Evolutionary conservation across 192 early-diverging fungal genomes (phyloP).

Genomic region (Coemansia aciculifera): DNA sequence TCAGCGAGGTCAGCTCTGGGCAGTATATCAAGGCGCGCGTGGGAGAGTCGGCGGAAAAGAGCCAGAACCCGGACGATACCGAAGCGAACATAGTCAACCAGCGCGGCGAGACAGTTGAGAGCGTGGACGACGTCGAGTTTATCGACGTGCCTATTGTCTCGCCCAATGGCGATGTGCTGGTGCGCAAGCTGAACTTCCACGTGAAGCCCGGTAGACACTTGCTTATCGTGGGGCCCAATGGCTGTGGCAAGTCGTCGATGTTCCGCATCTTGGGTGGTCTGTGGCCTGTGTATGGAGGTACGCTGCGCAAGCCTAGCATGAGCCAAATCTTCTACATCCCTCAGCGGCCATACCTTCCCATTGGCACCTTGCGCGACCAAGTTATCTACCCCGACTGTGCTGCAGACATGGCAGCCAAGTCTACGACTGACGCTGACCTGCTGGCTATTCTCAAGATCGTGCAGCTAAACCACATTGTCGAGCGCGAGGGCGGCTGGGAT

Average conservation of each 20-base stretch:
- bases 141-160: constrained; percentile 89
- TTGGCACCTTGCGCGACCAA: constrained; percentile 95
- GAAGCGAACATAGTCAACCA: constrained; percentile 55
- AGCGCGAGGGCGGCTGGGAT: constrained; percentile 90
- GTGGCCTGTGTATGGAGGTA: constrained; percentile 93
- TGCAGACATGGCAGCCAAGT: constrained; percentile 71
- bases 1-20: constrained; percentile 83
- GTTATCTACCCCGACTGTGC: constrained; percentile 94
- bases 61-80: neutral
- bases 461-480: constrained; percentile 78
- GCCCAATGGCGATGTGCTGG: constrained; percentile 92
- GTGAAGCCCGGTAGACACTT: constrained; percentile 89
- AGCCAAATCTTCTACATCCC: constrained; percentile 97
- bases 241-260: constrained; percentile 90
- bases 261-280: constrained; percentile 95
- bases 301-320: constrained; percentile 70
- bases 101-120: constrained; percentile 68
- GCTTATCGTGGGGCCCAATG: constrained; percentile 93
- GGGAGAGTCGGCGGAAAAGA: constrained; percentile 33
- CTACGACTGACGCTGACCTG: constrained; percentile 77
- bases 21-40: constrained; percentile 72
- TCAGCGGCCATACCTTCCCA: constrained; percentile 94
- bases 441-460: constrained; percentile 79
- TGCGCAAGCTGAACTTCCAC: constrained; percentile 81
- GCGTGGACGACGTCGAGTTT: constrained; percentile 80